Evolutionary conservation across 257 asterid species (phyloP).

Genomic region (Ophiorrhiza pumila): DNA sequence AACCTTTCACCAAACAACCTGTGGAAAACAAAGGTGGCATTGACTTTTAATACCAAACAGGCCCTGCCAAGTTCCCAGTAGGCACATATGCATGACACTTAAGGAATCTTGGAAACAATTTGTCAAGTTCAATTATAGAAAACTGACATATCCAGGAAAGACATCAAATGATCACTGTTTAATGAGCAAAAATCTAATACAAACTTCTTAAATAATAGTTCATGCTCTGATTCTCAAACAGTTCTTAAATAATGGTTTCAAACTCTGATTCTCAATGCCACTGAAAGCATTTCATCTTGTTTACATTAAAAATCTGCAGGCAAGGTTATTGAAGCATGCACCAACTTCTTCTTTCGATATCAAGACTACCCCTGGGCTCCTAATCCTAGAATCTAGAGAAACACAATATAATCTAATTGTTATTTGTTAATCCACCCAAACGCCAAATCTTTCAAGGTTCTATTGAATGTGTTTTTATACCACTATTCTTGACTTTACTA

Average conservation of each 20-base stretch:
- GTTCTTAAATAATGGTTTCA: too few relatives aligned
- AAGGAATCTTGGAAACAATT: constrained; percentile 14
- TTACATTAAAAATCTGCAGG: too few relatives aligned
- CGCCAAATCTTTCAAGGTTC: neutral
- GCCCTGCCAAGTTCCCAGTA: neutral
- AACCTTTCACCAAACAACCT: too few relatives aligned
- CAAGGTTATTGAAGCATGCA: constrained; percentile 5
- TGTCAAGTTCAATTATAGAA: constrained; percentile 16
- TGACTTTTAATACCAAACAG: neutral
- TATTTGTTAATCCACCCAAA: neutral
- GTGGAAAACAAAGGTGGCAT: neutral
- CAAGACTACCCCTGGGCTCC: neutral
- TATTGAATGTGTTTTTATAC: neutral
- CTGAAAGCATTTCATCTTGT: too few relatives aligned
- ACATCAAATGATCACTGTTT: neutral
- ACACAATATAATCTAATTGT: neutral
- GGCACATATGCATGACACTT: neutral
- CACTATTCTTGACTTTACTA: neutral
- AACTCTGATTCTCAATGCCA: too few relatives aligned
- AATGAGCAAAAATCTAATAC: neutral
- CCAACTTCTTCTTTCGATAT: neutral
- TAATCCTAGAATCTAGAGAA: neutral
- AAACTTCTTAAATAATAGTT: neutral
- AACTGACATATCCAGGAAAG: neutral
- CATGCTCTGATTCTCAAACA: neutral